These are phyloP conservation scores for Agapanthus africanus DNA, from an alignment of 106 monocot genomes.

Conservation along the genomic window DNA sequence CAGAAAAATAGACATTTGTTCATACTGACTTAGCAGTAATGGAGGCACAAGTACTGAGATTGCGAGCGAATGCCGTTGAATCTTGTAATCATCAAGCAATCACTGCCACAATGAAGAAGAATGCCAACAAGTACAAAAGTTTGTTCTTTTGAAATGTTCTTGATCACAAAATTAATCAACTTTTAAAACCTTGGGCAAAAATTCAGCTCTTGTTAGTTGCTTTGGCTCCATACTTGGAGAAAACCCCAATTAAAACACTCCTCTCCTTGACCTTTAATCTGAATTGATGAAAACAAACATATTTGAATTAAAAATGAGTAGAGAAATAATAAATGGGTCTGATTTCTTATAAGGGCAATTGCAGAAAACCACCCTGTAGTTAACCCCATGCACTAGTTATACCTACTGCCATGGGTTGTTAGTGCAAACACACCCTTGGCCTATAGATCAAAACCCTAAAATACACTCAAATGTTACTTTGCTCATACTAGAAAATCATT, in stretches of 20 bases:
- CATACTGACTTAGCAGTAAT: too few relatives aligned
- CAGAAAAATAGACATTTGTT: too few relatives aligned
- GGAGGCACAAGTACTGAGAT: too few relatives aligned
- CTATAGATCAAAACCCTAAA: too few relatives aligned
- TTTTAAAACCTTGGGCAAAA: conserved; percentile 2
- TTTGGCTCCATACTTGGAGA: conserved; percentile 57
- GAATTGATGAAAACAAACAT: conserved; percentile 15
- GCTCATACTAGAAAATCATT: too few relatives aligned
- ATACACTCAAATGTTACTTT: too few relatives aligned
- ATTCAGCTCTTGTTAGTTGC: neutral
- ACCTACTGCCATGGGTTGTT: too few relatives aligned
- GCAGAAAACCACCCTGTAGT: too few relatives aligned
- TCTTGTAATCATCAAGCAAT: too few relatives aligned
- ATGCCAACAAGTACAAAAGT: neutral
- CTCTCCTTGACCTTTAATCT: conserved; percentile 84
- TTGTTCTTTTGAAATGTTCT: neutral
- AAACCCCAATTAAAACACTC: conserved; percentile 46
- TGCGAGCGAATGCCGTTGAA: too few relatives aligned
- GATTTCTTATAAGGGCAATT: neutral
- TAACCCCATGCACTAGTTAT: too few relatives aligned
- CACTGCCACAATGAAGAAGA: neutral
- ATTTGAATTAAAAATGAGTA: neutral
- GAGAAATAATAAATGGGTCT: neutral
- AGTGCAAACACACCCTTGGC: too few relatives aligned
- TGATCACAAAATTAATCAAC: neutral